Percentiles rank a stretch among this genome's conserved stretches.
phyloP scores from a whole-genome alignment of 2,329 filamentous ascomycete species.

The Fusarium chaquense region DNA sequence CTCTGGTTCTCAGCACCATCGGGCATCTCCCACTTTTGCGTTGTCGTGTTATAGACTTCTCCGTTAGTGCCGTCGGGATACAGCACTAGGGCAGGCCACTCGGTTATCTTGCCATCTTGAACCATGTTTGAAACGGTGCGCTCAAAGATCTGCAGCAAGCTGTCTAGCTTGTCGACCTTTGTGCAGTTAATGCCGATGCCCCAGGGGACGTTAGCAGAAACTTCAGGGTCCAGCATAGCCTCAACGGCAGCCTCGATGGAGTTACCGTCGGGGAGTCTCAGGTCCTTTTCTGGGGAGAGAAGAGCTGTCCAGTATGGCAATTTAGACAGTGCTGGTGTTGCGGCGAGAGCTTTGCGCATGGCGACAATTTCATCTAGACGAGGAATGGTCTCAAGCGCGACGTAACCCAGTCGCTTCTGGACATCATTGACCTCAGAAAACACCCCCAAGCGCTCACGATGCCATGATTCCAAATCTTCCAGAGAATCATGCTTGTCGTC shows the following conservation, averaged over 20 bases:
- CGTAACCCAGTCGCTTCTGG: slow-evolving; percentile 60
- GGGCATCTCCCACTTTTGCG: slow-evolving; percentile 68
- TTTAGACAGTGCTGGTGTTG: slow-evolving; percentile 43
- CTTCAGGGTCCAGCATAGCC: slow-evolving; percentile 53
- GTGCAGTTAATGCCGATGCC: slow-evolving; percentile 77
- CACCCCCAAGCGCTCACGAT: slow-evolving; percentile 64
- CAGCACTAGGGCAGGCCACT: slow-evolving; percentile 68
- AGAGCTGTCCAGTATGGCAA: slow-evolving; percentile 71
- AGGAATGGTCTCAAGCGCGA: slow-evolving; percentile 76
- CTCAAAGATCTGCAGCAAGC: slow-evolving; percentile 67
- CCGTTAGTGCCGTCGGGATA: slow-evolving; percentile 78
- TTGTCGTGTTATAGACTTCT: slow-evolving; percentile 73
- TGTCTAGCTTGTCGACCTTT: slow-evolving; percentile 71
- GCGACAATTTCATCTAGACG: slow-evolving; percentile 71
- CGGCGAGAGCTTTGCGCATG: slow-evolving; percentile 60
- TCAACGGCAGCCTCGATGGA: slow-evolving; percentile 51
- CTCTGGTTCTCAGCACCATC: slow-evolving; percentile 39
- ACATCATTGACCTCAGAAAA: slow-evolving; percentile 59
- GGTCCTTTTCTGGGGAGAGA: slow-evolving; percentile 68
- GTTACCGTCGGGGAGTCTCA: slow-evolving; percentile 69
- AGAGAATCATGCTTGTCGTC: slow-evolving; percentile 60
- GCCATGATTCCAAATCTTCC: slow-evolving; percentile 66
- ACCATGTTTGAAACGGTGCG: slow-evolving; percentile 57
- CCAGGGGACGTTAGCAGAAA: slow-evolving; percentile 60
- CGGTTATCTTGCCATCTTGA: slow-evolving; percentile 48